Evolutionary conservation across 192 early-diverging fungal species (phyloP).

Genomic region (Dimargaris xerosporica): DNA sequence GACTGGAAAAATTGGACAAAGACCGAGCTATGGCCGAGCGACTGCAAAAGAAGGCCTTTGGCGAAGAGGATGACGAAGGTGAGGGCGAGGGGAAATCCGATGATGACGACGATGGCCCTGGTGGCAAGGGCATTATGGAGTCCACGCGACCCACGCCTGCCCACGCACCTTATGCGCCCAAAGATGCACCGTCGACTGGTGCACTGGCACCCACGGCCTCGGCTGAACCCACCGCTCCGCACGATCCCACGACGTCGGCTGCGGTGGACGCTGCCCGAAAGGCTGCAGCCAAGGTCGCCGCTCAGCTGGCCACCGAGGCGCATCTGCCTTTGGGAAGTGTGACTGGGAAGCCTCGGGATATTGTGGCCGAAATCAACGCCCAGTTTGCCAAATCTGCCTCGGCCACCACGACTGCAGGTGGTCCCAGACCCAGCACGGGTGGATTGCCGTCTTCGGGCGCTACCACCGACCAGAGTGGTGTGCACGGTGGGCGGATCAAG

Average conservation of each 20-base stretch:
- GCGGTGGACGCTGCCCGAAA: conserved; percentile 37
- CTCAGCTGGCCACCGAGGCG: background rate
- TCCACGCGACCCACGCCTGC: background rate
- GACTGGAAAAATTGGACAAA: conserved; percentile 84
- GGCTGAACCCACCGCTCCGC: conserved; percentile 7
- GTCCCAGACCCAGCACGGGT: background rate
- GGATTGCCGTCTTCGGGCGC: conserved; percentile 10
- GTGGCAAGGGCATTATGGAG: background rate
- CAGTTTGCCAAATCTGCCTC: too few species aligned
- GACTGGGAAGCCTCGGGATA: conserved; percentile 20
- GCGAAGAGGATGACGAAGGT: conserved; percentile 46
- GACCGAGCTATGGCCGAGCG: conserved; percentile 80
- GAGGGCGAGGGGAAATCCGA: conserved; percentile 30
- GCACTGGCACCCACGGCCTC: conserved; percentile 23
- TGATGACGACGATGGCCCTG: conserved; percentile 2
- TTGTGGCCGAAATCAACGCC: conserved; percentile 31
- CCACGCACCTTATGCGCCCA: background rate
- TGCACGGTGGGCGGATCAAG: background rate
- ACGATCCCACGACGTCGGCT: conserved; percentile 16
- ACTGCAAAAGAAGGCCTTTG: conserved; percentile 77
- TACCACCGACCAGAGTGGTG: conserved; percentile 21
- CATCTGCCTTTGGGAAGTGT: too few species aligned
- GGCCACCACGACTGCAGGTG: conserved; percentile 20
- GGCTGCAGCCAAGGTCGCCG: conserved; percentile 29
- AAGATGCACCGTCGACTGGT: conserved; percentile 23